A percentile compares a stretch with the other conserved stretches of the same genome.
These are phyloP conservation scores for Ophiosphaerella herpotricha DNA, from an alignment of 2,329 filamentous ascomycete species.

Conservation along the genomic window DNA sequence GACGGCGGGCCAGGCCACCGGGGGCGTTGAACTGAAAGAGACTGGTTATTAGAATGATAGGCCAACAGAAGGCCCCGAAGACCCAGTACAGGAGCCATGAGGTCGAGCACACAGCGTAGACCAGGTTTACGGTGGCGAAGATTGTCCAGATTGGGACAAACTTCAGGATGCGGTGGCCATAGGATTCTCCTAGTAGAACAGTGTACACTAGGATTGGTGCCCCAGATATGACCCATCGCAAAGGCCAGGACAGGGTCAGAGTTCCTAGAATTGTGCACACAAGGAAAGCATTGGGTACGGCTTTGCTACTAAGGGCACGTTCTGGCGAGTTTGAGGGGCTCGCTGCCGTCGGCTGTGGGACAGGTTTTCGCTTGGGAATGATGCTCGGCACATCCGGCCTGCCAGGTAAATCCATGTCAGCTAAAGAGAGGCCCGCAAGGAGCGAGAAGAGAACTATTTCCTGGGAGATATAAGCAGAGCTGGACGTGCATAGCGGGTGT, in stretches of 20 bases:
- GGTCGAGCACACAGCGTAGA: slow-evolving; percentile 54
- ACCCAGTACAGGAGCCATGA: slow-evolving; percentile 58
- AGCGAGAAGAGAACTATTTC: not conserved
- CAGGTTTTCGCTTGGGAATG: slow-evolving; percentile 16
- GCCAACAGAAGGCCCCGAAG: slow-evolving; percentile 51
- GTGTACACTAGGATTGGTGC: slow-evolving; percentile 46
- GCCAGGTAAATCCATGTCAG: slow-evolving; percentile 12
- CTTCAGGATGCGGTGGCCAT: slow-evolving; percentile 49
- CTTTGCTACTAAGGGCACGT: slow-evolving; percentile 15
- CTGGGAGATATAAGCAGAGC: not conserved
- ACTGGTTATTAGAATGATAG: slow-evolving; percentile 49
- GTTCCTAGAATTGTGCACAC: slow-evolving; percentile 10
- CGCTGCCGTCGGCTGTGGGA: slow-evolving; percentile 6
- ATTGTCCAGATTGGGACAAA: slow-evolving; percentile 54
- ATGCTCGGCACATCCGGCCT: slow-evolving; percentile 8
- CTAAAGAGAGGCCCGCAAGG: not conserved
- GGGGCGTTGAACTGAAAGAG: slow-evolving; percentile 53
- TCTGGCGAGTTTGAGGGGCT: slow-evolving; percentile 8
- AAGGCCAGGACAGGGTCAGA: slow-evolving; percentile 21
- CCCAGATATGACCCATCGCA: slow-evolving; percentile 50
- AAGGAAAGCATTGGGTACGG: slow-evolving; percentile 20
- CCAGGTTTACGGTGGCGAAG: slow-evolving; percentile 52
- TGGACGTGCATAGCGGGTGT: not conserved
- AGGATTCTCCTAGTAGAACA: slow-evolving; percentile 43
- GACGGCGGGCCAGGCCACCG: slow-evolving; percentile 44